Percentiles rank a stretch among this genome's conserved stretches.
Evolutionary conservation across 2,329 filamentous ascomycete genomes (phyloP).

Genomic region (Biscogniauxia sp.): DNA sequence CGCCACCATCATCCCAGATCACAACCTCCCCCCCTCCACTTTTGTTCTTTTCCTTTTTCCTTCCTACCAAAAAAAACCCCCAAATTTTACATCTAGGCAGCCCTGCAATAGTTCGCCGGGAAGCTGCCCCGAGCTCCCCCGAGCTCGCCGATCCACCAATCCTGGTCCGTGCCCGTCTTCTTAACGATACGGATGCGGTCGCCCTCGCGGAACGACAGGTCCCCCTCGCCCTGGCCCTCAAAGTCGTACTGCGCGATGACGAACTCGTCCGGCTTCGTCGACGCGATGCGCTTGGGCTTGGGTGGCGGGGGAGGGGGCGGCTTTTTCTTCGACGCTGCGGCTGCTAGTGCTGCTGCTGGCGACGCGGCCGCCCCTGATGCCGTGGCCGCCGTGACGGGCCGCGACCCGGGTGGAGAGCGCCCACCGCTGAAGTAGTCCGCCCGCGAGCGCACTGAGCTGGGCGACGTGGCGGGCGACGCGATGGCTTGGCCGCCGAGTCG

Average conservation of each 20-base stretch:
- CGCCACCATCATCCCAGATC: background rate
- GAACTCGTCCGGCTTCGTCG: slow-evolving; percentile 49
- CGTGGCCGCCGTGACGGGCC: slow-evolving; percentile 26
- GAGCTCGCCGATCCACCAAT: slow-evolving; percentile 85
- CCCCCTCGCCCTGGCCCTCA: slow-evolving; percentile 64
- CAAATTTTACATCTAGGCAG: slow-evolving; percentile 24
- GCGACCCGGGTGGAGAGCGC: slow-evolving; percentile 13
- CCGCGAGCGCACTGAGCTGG: slow-evolving; percentile 27
- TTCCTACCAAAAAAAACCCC: no score
- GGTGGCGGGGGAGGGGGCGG: slow-evolving; percentile 74
- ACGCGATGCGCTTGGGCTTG: slow-evolving; percentile 56
- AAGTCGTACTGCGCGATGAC: slow-evolving; percentile 77
- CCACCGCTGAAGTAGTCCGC: slow-evolving; percentile 32
- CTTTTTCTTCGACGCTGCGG: slow-evolving; percentile 62
- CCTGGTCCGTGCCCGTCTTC: slow-evolving; percentile 75
- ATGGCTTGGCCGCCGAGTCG: slow-evolving; percentile 33
- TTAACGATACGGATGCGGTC: slow-evolving; percentile 75
- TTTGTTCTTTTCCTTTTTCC: no score
- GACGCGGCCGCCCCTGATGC: slow-evolving; percentile 22
- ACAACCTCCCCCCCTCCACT: no score
- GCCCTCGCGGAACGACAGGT: slow-evolving; percentile 73
- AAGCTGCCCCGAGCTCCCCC: slow-evolving; percentile 68
- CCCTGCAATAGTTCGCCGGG: slow-evolving; percentile 77
- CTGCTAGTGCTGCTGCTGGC: slow-evolving; percentile 19
- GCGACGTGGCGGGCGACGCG: slow-evolving; percentile 28